Conservation (phyloP, 2,329 filamentous ascomycete species). For the Aspergillus terreus region DNA sequence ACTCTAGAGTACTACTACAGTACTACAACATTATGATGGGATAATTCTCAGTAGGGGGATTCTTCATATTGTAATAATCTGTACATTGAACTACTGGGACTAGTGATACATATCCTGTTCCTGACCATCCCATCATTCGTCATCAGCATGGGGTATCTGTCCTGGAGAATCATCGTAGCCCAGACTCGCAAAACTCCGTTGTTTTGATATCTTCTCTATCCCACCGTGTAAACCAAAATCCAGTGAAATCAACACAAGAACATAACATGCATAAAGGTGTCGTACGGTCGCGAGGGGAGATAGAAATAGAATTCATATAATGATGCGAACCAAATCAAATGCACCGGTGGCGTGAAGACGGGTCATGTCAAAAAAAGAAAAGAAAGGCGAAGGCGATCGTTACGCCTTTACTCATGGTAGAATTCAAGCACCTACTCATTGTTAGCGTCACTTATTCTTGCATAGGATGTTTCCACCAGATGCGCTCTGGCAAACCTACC, state of each 20-base stretch:
- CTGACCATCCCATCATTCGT: slow-evolving; percentile 17
- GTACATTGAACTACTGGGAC: slow-evolving; percentile 22
- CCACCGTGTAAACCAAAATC: slow-evolving; percentile 14
- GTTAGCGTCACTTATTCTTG: neutral
- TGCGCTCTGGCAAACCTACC: slow-evolving; percentile 48
- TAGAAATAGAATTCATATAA: slow-evolving; percentile 11
- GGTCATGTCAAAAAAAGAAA: neutral
- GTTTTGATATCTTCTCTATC: slow-evolving; percentile 24
- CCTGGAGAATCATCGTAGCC: slow-evolving; percentile 22
- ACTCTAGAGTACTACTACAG: too few relatives aligned
- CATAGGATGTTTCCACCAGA: neutral
- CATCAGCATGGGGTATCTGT: slow-evolving; percentile 15
- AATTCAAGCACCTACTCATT: neutral
- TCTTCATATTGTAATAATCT: slow-evolving; percentile 5
- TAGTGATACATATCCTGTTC: slow-evolving; percentile 22
- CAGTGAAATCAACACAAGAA: slow-evolving; percentile 14
- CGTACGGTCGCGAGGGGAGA: slow-evolving; percentile 9
- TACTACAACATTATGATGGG: too few relatives aligned
- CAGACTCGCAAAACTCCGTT: slow-evolving; percentile 29
- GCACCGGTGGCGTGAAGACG: neutral
- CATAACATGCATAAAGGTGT: slow-evolving; percentile 14
- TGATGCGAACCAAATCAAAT: neutral
- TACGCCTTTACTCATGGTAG: neutral
- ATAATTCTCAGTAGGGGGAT: neutral
- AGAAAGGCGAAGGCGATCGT: neutral